Evolutionary conservation across 2,329 filamentous ascomycete species (phyloP).

Genomic region (Trichoderma sp.): DNA sequence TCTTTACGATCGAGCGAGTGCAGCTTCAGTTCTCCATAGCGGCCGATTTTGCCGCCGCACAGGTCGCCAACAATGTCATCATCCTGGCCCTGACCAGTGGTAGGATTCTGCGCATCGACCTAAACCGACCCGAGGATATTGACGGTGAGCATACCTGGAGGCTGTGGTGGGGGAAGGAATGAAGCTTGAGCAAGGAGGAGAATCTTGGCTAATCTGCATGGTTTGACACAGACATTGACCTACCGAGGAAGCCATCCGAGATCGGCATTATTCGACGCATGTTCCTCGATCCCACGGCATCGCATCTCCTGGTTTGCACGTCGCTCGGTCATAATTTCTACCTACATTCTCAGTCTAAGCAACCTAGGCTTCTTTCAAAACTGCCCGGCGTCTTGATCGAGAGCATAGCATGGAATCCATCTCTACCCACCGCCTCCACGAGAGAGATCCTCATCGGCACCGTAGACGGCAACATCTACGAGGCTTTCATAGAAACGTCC

Average conservation of each 20-base stretch:
- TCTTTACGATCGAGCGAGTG: conserved; percentile 92
- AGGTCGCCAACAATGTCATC: conserved; percentile 96
- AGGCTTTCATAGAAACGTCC: conserved; percentile 89
- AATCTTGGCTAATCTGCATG: conserved; percentile 6
- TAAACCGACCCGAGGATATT: conserved; percentile 91
- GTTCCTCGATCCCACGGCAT: conserved; percentile 96
- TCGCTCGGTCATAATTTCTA: conserved; percentile 95
- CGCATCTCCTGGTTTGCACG: conserved; percentile 88
- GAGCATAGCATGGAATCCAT: conserved; percentile 91
- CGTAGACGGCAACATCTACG: conserved; percentile 92
- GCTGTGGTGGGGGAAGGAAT: not conserved
- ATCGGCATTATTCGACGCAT: conserved; percentile 90
- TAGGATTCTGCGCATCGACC: conserved; percentile 87
- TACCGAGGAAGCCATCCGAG: conserved; percentile 89
- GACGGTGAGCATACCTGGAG: conserved; percentile 58
- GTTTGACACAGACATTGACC: conserved; percentile 75
- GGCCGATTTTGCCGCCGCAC: conserved; percentile 91
- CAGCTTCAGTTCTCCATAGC: conserved; percentile 92
- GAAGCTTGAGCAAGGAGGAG: not conserved
- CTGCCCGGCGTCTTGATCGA: conserved; percentile 86
- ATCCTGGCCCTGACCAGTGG: conserved; percentile 89
- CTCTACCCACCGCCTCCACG: conserved; percentile 86
- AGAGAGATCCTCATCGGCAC: conserved; percentile 90
- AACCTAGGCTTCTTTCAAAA: conserved; percentile 76
- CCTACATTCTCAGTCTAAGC: conserved; percentile 89